These are phyloP conservation scores for Aspergillus unguis DNA, from an alignment of 2,329 filamentous ascomycete species.

Conservation along the genomic window DNA sequence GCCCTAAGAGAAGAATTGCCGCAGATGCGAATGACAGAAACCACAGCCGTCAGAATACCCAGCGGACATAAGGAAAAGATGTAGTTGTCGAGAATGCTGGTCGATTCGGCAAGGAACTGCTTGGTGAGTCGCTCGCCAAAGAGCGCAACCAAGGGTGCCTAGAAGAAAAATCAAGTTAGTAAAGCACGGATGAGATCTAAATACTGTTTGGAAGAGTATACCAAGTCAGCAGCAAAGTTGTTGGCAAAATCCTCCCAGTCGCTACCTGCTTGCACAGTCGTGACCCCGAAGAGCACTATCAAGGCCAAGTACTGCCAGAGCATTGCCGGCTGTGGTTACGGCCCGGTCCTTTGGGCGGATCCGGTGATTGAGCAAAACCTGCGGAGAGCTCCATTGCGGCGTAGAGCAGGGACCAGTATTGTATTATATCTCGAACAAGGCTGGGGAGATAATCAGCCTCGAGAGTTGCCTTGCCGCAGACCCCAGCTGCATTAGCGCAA, in stretches of 20 bases:
- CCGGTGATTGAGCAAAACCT: not conserved
- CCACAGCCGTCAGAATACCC: conserved; percentile 45
- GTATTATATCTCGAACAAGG: not conserved
- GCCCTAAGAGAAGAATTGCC: conserved; percentile 44
- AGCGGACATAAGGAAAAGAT: conserved; percentile 49
- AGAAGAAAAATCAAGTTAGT: not conserved
- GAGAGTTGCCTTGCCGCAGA: conserved; percentile 6
- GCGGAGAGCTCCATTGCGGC: not conserved
- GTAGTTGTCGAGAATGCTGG: conserved; percentile 43
- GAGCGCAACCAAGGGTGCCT: conserved; percentile 38
- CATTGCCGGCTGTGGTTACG: conserved; percentile 1
- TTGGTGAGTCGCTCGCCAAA: conserved; percentile 50
- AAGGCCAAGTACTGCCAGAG: conserved; percentile 6
- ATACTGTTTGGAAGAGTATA: conserved; percentile 16
- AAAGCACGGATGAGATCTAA: not conserved
- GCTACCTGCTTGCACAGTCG: conserved; percentile 23
- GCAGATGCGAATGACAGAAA: conserved; percentile 47
- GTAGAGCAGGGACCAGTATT: not conserved
- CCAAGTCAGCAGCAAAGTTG: conserved; percentile 40
- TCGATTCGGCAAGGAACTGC: conserved; percentile 48
- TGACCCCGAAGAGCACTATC: conserved; percentile 17
- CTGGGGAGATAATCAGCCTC: conserved; percentile 10
- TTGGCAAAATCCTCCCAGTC: conserved; percentile 39
- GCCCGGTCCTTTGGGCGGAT: not conserved
- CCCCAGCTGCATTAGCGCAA: not conserved